Conservation (phyloP, 495 filamentous ascomycete species). For the Bombardia bombarda region DNA sequence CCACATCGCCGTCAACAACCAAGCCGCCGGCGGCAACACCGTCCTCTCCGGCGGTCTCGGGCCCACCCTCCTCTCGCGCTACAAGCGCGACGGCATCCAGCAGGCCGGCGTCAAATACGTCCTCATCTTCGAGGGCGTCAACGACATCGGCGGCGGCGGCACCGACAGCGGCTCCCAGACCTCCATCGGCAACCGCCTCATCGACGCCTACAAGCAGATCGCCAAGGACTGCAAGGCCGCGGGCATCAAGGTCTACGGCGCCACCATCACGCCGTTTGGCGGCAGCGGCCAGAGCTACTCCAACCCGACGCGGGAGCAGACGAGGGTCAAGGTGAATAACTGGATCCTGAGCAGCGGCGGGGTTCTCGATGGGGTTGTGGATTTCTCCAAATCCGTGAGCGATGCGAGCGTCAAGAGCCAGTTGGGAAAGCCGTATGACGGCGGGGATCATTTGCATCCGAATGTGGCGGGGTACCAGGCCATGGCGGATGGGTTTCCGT, state of each 20-base stretch:
- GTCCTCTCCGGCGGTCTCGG: conserved; percentile 56
- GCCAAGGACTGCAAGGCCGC: conserved; percentile 45
- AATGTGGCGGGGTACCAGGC: conserved; percentile 56
- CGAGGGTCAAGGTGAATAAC: conserved; percentile 51
- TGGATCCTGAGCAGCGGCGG: conserved; percentile 46
- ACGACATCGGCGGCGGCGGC: conserved; percentile 53
- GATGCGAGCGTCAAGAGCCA: conserved; percentile 37
- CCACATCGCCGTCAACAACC: conserved; percentile 53
- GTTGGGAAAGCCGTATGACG: conserved; percentile 47
- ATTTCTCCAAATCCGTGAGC: conserved; percentile 53
- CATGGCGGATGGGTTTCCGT: conserved; percentile 52
- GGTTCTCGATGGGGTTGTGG: conserved; percentile 53
- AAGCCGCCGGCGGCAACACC: conserved; percentile 68
- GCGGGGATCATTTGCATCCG: conserved; percentile 65
- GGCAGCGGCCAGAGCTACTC: conserved; percentile 44
- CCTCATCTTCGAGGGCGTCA: conserved; percentile 68
- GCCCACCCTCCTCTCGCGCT: conserved; percentile 50
- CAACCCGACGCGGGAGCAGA: conserved; percentile 45
- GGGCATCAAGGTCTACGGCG: conserved; percentile 51
- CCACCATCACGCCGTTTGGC: conserved; percentile 63
- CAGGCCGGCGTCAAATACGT: conserved; percentile 51
- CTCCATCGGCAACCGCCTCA: conserved; percentile 42
- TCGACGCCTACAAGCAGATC: conserved; percentile 51
- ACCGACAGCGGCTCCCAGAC: conserved; percentile 39
- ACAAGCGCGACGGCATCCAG: conserved; percentile 56